phyloP scores from a whole-genome alignment of 1,284 basidiomycete species.

The Ganoderma resinaceum region DNA sequence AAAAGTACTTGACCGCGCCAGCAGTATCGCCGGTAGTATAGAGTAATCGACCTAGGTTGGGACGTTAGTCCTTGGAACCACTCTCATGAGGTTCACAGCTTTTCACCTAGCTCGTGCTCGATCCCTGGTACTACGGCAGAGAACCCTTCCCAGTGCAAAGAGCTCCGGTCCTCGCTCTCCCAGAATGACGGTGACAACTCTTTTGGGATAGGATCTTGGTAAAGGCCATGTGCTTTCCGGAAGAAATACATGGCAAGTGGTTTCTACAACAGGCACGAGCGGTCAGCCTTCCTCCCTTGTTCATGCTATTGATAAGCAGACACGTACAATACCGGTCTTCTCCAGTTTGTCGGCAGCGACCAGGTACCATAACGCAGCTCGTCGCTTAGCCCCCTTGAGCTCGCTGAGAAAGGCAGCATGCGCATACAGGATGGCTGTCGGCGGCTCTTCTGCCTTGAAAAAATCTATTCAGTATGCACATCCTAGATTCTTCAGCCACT shows the following conservation, averaged over 20 bases:
- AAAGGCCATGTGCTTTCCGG: conserved; percentile 69
- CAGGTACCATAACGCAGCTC: conserved; percentile 79
- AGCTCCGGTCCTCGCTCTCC: conserved; percentile 65
- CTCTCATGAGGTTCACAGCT: conserved; percentile 58
- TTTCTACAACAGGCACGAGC: conserved; percentile 57
- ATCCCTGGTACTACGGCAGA: conserved; percentile 73
- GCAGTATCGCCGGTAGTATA: conserved; percentile 80
- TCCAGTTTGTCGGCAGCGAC: conserved; percentile 76
- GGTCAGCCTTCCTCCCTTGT: neutral
- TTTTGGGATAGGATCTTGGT: conserved; percentile 56
- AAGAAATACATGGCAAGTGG: conserved; percentile 82
- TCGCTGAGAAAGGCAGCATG: conserved; percentile 76
- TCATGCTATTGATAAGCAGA: neutral
- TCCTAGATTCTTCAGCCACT: conserved; percentile 7
- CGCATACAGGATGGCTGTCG: conserved; percentile 75
- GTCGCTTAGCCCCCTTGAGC: conserved; percentile 59
- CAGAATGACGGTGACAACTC: conserved; percentile 79
- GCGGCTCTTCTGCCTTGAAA: conserved; percentile 78
- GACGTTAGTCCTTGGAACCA: neutral
- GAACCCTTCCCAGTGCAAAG: conserved; percentile 52
- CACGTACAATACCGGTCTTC: conserved; percentile 79
- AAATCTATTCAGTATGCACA: conserved; percentile 29
- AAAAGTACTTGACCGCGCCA: conserved; percentile 72
- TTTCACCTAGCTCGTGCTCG: conserved; percentile 78
- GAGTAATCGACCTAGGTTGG: conserved; percentile 64